phyloP scores from a whole-genome alignment of 202 grass and related monocot species.

The Brachypodium distachyon region DNA sequence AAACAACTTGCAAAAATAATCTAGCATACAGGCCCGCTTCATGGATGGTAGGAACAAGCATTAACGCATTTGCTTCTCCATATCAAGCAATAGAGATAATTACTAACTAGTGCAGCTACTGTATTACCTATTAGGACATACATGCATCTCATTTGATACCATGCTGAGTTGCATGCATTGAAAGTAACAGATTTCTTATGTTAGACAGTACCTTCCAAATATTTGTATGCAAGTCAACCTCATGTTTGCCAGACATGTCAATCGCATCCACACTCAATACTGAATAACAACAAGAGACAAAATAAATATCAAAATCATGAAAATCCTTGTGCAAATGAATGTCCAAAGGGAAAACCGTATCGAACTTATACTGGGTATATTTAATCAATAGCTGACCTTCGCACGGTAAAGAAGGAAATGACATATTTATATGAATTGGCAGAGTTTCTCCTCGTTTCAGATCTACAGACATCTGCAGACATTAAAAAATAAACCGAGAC shows the following conservation, averaged over 20 bases:
- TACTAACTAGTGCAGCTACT: not conserved
- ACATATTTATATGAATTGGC: conserved; percentile 95
- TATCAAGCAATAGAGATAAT: not conserved
- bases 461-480: conserved; percentile 95
- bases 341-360: not conserved
- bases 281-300: conserved; percentile 26
- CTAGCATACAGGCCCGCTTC: not conserved
- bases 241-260: conserved; percentile 98
- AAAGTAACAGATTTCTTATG: conserved; percentile 4
- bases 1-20: not conserved
- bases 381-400: conserved; percentile 58
- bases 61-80: not conserved
- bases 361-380: not conserved
- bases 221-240: conserved; percentile 97
- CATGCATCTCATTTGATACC: not conserved
- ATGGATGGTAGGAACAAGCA: not conserved
- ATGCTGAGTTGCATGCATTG: not conserved
- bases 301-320: conserved; percentile 15
- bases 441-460: conserved; percentile 88
- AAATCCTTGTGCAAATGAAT: not conserved
- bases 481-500: not conserved
- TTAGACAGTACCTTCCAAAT: conserved; percentile 86
- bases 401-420: conserved; percentile 94
- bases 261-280: conserved; percentile 95
- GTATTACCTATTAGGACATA: not conserved